Evolutionary conservation across 129 eudicot species (phyloP).

Genomic region (Rutidosis leptorrhynchoides): DNA sequence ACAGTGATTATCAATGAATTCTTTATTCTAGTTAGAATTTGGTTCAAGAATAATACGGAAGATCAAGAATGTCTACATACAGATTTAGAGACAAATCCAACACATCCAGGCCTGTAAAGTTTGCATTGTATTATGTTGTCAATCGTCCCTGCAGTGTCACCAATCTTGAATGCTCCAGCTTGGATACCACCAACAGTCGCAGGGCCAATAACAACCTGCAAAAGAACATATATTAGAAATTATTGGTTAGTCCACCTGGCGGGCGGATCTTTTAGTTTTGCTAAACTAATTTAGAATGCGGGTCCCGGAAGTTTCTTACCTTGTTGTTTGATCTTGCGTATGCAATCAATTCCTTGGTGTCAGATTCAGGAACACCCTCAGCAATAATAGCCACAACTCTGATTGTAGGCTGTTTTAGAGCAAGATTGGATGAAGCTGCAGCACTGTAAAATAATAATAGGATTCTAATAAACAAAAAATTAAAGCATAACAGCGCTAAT

Average conservation of each 20-base stretch:
- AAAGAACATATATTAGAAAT: too few relatives aligned
- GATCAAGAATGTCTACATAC: conserved; percentile 41
- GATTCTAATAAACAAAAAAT: neutral
- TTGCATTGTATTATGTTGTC: conserved; percentile 94
- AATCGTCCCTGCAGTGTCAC: conserved; percentile 94
- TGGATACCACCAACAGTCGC: conserved; percentile 98
- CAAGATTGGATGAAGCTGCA: conserved; percentile 93
- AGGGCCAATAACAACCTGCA: conserved; percentile 90
- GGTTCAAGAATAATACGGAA: neutral
- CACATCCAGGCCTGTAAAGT: conserved; percentile 96
- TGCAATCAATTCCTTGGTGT: conserved; percentile 84
- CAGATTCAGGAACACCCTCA: conserved; percentile 98
- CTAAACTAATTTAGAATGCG: neutral
- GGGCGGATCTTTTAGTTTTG: too few relatives aligned
- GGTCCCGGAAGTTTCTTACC: conserved; percentile 40
- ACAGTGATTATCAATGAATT: neutral
- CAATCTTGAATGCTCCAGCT: conserved; percentile 95
- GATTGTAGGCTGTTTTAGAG: conserved; percentile 94
- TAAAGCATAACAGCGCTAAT: neutral
- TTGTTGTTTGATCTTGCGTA: conserved; percentile 86
- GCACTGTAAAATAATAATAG: conserved; percentile 48
- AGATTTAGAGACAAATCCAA: conserved; percentile 97
- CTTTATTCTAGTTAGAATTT: neutral
- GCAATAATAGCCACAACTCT: conserved; percentile 97
- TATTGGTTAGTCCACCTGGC: too few relatives aligned